Base-by-base conservation (phyloP, 805 yeast genomes). In the Cyberlindnera sargentensis region DNA sequence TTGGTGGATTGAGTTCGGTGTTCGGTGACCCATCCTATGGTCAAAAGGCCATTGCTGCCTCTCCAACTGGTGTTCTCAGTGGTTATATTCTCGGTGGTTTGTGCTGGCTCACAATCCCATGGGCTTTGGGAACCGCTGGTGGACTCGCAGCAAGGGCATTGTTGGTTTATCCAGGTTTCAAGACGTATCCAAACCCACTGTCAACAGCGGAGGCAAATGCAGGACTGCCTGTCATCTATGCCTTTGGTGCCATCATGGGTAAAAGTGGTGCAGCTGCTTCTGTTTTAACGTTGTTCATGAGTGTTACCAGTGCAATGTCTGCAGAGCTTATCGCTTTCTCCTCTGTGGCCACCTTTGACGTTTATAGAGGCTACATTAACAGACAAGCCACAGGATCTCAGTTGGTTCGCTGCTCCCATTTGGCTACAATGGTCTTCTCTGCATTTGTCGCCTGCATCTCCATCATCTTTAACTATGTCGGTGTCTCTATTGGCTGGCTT, bases 221-320 rank as follows among this genome's bases (percentile, higher is more conserved):
- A 2, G 72, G 72, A 11, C 41, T 69, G 39, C 67, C 71, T 4
- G 59, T 68, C 5, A 56, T 63, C 20, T 64, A 63, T 46, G 69
- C 66, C 2, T 47, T 61, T 46, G 61, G 74, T 23, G 85, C 90
- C 42, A 51, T 70, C 4, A 51, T 70, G 28, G 74, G 74, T n/a
- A 61, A 57, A 37, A 50, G 62, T 34, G 74, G 73, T 10, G 71
- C 71, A 11, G 70, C 63, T 26, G 69, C 68, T 8, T 69, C 64
- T 1, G 55, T 70, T 31, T 43, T 67, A 23, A 68, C 67, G 60
- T 42, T 70, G 7, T 70, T 67, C 52, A 63, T 68, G 71, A 60
- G 73, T 28, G 71, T 64, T 23, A 70, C 74, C 4, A 65, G 72
- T 11, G 71, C 74, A 3, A 55, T 65, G 33, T 63, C 70, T 15